Conservation (phyloP, 1,284 basidiomycete genomes). For the Lentinus polychrous region DNA sequence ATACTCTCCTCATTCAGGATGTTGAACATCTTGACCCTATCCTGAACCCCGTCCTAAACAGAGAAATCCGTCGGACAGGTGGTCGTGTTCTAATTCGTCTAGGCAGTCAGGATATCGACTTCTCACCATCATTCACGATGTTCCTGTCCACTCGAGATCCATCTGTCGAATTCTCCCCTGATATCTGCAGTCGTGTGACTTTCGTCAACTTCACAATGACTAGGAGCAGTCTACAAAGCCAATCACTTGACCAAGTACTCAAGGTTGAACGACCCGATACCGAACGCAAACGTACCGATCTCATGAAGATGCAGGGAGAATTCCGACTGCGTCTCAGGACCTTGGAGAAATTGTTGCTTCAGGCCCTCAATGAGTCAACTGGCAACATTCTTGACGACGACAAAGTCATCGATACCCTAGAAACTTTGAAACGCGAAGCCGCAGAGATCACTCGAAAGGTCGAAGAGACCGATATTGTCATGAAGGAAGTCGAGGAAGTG, state of each 20-base stretch:
- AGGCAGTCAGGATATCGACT: slow-evolving; percentile 99
- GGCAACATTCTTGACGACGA: slow-evolving; percentile 99
- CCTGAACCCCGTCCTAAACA: slow-evolving; percentile 95
- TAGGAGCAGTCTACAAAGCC: slow-evolving; percentile 94
- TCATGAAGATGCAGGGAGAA: slow-evolving; percentile 98
- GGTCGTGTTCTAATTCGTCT: slow-evolving; percentile 97
- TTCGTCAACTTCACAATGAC: slow-evolving; percentile 99
- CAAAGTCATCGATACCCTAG: slow-evolving; percentile 96
- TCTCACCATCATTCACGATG: slow-evolving; percentile 98
- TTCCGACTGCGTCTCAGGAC: slow-evolving; percentile 91
- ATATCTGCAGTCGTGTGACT: slow-evolving; percentile 97
- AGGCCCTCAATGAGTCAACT: slow-evolving; percentile 94
- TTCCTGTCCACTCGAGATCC: slow-evolving; percentile 98
- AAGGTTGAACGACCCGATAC: slow-evolving; percentile 97
- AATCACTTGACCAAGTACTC: slow-evolving; percentile 95
- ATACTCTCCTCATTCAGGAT: slow-evolving; percentile 95
- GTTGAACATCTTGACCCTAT: slow-evolving; percentile 98
- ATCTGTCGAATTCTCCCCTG: slow-evolving; percentile 95
- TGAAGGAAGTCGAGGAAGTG: slow-evolving; percentile 94
- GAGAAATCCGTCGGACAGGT: slow-evolving; percentile 91
- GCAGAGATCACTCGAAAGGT: slow-evolving; percentile 95
- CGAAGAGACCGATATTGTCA: slow-evolving; percentile 94
- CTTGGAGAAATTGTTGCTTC: slow-evolving; percentile 88
- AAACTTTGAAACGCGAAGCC: slow-evolving; percentile 95
- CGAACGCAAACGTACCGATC: slow-evolving; percentile 93